Conservation (phyloP, 768 basidiomycete genomes). For the Cyathus striatus region DNA sequence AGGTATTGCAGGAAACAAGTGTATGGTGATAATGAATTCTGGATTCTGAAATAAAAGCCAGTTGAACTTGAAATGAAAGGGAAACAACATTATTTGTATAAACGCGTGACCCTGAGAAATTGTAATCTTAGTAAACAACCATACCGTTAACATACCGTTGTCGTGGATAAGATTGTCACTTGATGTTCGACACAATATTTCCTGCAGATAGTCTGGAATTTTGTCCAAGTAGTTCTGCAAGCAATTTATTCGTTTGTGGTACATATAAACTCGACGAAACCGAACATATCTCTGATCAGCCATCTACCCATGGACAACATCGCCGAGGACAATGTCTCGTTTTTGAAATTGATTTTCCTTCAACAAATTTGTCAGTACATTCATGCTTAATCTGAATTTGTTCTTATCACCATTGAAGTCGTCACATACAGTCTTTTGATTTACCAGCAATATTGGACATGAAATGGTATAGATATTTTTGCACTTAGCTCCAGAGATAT, state of each 20-base stretch:
- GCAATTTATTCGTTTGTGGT: conserved; percentile 77
- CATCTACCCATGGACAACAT: conserved; percentile 23
- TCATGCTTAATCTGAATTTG: too few relatives aligned
- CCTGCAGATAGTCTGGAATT: conserved; percentile 93
- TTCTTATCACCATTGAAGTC: conserved; percentile 24
- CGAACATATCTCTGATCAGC: conserved; percentile 8
- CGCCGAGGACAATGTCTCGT: conserved; percentile 74
- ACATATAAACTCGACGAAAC: conserved; percentile 76
- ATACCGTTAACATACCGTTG: too few relatives aligned
- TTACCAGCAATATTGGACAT: conserved; percentile 86
- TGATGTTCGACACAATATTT: conserved; percentile 64
- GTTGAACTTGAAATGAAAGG: neutral
- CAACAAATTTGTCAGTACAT: too few relatives aligned
- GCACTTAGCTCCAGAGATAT: neutral
- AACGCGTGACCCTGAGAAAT: too few relatives aligned
- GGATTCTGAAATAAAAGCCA: neutral
- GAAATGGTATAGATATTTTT: conserved; percentile 69
- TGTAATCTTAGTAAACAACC: too few relatives aligned
- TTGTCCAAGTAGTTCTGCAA: conserved; percentile 61
- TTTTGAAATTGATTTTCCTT: conserved; percentile 22
- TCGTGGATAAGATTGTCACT: too few relatives aligned
- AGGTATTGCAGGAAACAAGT: conserved; percentile 5
- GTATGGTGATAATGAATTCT: neutral
- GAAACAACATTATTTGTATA: too few relatives aligned
- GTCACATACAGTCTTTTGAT: conserved; percentile 61